Evolutionary conservation across 2,329 filamentous ascomycete species (phyloP), one percentile per base, ranked within the genome.

Genomic region (Talaromyces sp.): DNA sequence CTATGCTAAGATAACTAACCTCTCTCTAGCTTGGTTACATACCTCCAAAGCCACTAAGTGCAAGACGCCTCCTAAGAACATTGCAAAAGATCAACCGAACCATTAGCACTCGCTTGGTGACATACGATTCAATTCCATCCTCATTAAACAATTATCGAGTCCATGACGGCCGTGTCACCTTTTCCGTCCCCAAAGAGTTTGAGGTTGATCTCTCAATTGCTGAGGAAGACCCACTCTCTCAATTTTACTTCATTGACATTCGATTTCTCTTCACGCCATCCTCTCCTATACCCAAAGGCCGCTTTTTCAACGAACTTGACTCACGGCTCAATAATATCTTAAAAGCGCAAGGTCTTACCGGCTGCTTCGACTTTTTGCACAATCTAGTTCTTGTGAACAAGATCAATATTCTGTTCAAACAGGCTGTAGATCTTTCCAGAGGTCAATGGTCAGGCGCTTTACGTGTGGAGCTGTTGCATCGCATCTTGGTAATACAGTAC

Each of bases 211-310:
- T 99, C 56, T 92, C 92, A 0, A 89, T 97, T 64, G 91, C 90
- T 19, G 89, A 92, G 66, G 92, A 97, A 70, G 88, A 94, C 65
- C 85, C 87, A 19, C 81, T 86, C 32, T 88, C 89, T 58, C 92
- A 95, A 68, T 95, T 96, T 70, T 97, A 89, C 81, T 96, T 97
- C 70, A 90, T 97, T 63, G 92, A 97, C 72, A 87, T 97, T 68
- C 86, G 92, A 61, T 92, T 96, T 67, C 78, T 87, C 14, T 99
- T 96, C 72, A 81, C 79, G 9, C 93, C 93, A 1, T 81, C 86
- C 8, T 78, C 82, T 0, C 82, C 89, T 0, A 75, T 95, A 8
- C 81, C 88, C 0, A 75, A 78, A 56, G 84, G 88, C 27, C 78
- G 79, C 3, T 75, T 95, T 51, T 83, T 88, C 58, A 77, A 80